Evolutionary conservation across 2,329 filamentous ascomycete species (phyloP).

Genomic region (Fusarium subtropicale): DNA sequence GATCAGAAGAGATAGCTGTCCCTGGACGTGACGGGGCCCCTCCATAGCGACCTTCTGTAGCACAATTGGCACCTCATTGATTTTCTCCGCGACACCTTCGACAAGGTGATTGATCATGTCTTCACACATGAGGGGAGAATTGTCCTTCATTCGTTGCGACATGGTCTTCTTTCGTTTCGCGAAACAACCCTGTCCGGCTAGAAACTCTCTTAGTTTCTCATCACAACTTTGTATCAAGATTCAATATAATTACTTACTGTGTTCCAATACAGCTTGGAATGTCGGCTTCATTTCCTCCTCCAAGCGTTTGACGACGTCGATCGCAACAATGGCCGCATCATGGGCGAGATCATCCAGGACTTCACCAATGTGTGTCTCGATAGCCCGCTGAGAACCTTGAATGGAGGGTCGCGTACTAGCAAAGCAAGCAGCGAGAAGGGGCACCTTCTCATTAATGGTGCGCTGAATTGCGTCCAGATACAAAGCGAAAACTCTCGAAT

Average conservation of each 20-base stretch:
- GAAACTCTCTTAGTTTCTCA: background rate
- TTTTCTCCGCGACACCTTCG: background rate
- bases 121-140: background rate
- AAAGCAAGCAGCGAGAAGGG: background rate
- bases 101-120: background rate
- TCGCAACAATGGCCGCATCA: background rate
- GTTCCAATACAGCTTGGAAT: background rate
- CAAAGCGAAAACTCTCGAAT: background rate
- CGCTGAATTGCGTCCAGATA: slow-evolving; percentile 9
- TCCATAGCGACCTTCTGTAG: background rate
- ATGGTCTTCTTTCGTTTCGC: background rate
- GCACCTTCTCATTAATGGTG: background rate
- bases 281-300: background rate
- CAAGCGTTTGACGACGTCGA: background rate
- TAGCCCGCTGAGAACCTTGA: background rate
- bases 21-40: background rate
- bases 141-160: background rate
- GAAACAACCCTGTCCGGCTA: background rate
- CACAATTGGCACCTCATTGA: background rate
- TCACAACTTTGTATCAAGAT: background rate
- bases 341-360: background rate
- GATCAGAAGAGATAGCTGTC: background rate
- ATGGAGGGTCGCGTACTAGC: background rate
- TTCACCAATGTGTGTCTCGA: background rate
- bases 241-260: background rate